phyloP scores from a whole-genome alignment of 495 filamentous ascomycete genomes.

The Xylaria longipes region DNA sequence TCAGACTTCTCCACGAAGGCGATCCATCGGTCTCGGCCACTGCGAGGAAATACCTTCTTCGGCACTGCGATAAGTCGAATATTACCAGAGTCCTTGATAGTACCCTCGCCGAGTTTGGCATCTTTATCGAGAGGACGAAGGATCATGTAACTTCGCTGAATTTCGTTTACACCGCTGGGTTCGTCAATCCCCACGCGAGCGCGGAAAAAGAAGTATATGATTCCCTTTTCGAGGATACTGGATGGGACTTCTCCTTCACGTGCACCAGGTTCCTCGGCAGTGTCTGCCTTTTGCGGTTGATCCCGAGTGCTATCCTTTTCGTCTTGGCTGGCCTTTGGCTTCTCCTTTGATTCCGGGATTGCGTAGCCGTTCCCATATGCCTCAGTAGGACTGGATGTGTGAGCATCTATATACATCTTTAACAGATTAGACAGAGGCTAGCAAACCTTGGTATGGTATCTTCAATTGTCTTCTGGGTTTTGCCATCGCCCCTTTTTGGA shows the following conservation, averaged over 20 bases:
- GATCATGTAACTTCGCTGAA: slow-evolving; percentile 82
- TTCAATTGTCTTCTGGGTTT: slow-evolving; percentile 38
- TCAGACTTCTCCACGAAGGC: slow-evolving; percentile 83
- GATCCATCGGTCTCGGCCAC: slow-evolving; percentile 75
- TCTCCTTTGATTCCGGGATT: slow-evolving; percentile 30
- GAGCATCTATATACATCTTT: slow-evolving; percentile 2
- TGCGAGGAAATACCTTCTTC: slow-evolving; percentile 85
- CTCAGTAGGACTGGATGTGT: slow-evolving; percentile 33
- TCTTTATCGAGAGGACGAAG: slow-evolving; percentile 77
- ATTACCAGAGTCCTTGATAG: slow-evolving; percentile 68
- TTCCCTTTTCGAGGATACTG: slow-evolving; percentile 87
- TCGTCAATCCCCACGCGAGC: slow-evolving; percentile 76
- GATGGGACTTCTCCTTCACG: slow-evolving; percentile 65
- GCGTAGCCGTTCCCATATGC: slow-evolving; percentile 30
- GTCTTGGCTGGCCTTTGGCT: slow-evolving; percentile 20
- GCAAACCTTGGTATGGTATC: slow-evolving; percentile 35
- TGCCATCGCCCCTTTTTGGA: slow-evolving; percentile 31
- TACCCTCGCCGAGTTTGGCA: slow-evolving; percentile 67
- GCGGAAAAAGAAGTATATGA: slow-evolving; percentile 94
- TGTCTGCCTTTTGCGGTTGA: slow-evolving; percentile 12
- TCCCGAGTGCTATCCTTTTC: background rate
- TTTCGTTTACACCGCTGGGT: slow-evolving; percentile 71
- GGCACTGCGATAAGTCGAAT: slow-evolving; percentile 79
- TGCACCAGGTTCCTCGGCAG: slow-evolving; percentile 43
- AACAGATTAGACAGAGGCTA: background rate